Evolutionary conservation across 768 basidiomycete genomes (phyloP).

Genomic region (Lentinula aciculospora): DNA sequence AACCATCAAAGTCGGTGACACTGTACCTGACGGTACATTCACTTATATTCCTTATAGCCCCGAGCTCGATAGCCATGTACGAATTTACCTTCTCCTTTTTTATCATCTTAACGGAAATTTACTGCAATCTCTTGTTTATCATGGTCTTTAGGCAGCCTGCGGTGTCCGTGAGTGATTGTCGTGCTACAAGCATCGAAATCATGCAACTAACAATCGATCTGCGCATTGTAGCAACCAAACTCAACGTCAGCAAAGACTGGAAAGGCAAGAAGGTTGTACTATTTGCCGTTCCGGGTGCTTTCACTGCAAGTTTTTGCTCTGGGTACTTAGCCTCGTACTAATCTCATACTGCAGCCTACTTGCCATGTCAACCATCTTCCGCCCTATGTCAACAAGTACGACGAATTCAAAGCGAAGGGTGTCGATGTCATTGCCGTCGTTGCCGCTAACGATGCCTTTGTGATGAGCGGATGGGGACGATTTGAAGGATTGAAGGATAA

Average conservation of each 20-base stretch:
- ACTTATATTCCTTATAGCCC: conserved; percentile 53
- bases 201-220: neutral
- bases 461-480: conserved; percentile 59
- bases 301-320: conserved; percentile 48
- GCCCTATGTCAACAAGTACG: conserved; percentile 58
- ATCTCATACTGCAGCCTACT: conserved; percentile 45
- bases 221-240: conserved; percentile 34
- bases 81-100: conserved; percentile 15
- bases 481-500: conserved; percentile 62
- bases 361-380: conserved; percentile 62
- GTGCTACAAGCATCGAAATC: neutral
- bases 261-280: conserved; percentile 80
- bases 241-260: conserved; percentile 56
- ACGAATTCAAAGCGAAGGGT: conserved; percentile 73
- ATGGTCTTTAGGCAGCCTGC: conserved; percentile 44
- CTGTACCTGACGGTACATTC: conserved; percentile 40
- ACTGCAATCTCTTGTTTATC: neutral
- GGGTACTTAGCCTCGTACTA: conserved; percentile 19
- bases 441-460: conserved; percentile 76
- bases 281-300: conserved; percentile 75
- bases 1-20: conserved; percentile 47
- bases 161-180: conserved; percentile 49
- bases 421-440: conserved; percentile 67
- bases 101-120: neutral
- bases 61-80: conserved; percentile 56